These are phyloP conservation scores for Arthrobotrys conoides DNA, from an alignment of 2,329 filamentous ascomycete genomes.

Conservation along the genomic window DNA sequence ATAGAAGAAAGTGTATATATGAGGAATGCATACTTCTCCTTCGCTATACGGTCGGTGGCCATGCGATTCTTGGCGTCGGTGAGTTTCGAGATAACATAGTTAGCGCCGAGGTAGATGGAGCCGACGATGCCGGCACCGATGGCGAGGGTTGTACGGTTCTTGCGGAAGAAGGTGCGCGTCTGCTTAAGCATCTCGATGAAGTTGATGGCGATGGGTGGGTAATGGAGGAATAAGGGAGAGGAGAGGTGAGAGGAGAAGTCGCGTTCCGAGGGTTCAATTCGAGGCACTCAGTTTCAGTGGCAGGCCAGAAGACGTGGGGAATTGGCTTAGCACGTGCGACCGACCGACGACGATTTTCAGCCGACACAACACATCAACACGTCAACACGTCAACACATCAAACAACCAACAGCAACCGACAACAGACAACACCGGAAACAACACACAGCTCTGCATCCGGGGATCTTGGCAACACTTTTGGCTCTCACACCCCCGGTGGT, in stretches of 20 bases:
- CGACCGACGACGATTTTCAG: slow-evolving; percentile 14
- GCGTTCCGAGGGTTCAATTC: background rate
- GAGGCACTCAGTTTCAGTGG: background rate
- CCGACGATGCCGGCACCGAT: slow-evolving; percentile 89
- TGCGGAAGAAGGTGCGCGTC: slow-evolving; percentile 89
- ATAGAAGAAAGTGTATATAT: too few species aligned
- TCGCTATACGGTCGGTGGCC: slow-evolving; percentile 93
- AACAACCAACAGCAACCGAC: too few species aligned
- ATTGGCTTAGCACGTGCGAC: slow-evolving; percentile 14
- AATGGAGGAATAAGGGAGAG: background rate
- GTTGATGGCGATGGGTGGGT: slow-evolving; percentile 31
- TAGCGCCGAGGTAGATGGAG: slow-evolving; percentile 89
- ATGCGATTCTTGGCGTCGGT: slow-evolving; percentile 95
- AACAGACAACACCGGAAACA: background rate
- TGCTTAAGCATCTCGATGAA: slow-evolving; percentile 74
- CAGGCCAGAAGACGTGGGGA: slow-evolving; percentile 16
- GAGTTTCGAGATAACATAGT: slow-evolving; percentile 93
- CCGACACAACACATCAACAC: slow-evolving; percentile 24
- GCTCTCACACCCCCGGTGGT: background rate
- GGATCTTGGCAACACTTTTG: background rate
- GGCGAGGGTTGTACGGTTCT: slow-evolving; percentile 90
- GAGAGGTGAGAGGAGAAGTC: background rate
- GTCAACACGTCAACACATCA: background rate
- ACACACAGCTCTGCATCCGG: background rate
- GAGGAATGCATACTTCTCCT: slow-evolving; percentile 82